Evolutionary conservation across 176 grass and related monocot genomes (phyloP), one percentile per base, ranked within the genome.

Genomic region (Ensete glaucum): DNA sequence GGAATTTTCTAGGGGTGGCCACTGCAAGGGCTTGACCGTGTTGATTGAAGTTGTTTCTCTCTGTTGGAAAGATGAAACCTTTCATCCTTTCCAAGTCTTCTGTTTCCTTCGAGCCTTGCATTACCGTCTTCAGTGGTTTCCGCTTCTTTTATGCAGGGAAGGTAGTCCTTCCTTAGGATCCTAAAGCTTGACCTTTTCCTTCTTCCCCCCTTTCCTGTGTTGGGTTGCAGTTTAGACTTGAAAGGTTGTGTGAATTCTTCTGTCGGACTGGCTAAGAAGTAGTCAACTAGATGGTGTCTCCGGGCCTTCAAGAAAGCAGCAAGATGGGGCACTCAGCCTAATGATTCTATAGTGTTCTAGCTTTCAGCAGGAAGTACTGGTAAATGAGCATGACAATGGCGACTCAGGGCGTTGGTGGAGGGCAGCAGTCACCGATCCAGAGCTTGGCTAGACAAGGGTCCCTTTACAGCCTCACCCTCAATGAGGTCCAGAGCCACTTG

Each of bases 301-400:
- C 5, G 34, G 34, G 34, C 34, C 34, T 43, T 43, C 4, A 43
- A 43, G 34, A 43, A 43, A 43, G 34, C 34, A 43, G 34, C 34
- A 43, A 43, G 34, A 43, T 43, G 34, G 34, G 34, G 34, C 34
- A 6, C 34, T 4, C 4, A 43, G 34, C 34, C 34, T 43, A 5
- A 14, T 50, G 25, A 50, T 22, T 16, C 48, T 17, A 29, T 12
- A n/a, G 22, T 64, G 13, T 25, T 64, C 9, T 64, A 11, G 9
- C 8, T 64, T 27, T 64, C 9, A 25, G 62, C 62, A 64, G 62
- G 62, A 64, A 65, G 64, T n/a, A 54, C 24, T 23, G 27, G 70
- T 71, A 69, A 73, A 90, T 92, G 87, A 81, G 85, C 68, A 75
- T 81, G 83, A 76, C 89, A 84, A 88, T 92, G 93, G 80, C 83